Evolutionary conservation across 106 monocot species (phyloP), one percentile per base, ranked within the genome.

Genomic region (Acanthochlamys bracteata): DNA sequence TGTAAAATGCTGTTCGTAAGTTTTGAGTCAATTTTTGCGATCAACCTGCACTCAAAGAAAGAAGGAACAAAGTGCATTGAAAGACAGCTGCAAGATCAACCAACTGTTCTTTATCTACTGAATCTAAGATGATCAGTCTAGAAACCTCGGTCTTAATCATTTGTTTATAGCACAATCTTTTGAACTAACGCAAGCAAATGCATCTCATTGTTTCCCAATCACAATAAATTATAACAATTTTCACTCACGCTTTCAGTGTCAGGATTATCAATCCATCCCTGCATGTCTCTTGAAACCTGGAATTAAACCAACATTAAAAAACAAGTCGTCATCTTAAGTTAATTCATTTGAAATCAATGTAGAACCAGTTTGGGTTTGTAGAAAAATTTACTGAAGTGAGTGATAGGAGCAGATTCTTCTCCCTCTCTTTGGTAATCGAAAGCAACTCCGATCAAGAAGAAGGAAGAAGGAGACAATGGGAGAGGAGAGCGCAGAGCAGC

Each of bases 321-420:
- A 4, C 9, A 49, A 49, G 2, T 49, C 12, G 12, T 49, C 9
- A 49, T 9, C 12, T 10, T 14, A 49, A 14, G 17, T 14, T 49
- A 23, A n/a, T 10, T 59, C 26, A 25, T 33, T 1, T 16, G 16
- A 33, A 25, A 59, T 26, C 26, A 4, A 59, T n/a, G 26, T 16
- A 33, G 25, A 24, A 41, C n/a, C 61, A 61, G 39, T n/a, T 10
- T 11, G 21, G 40, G 40, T 40, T 19, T 10, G 33, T 20, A 41
- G 40, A 7, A 20, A 40, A n/a, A 20, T 40, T 16, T 39, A 61
- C 61, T 16, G 16, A 3, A 39, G 61, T 40, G n/a, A 61, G 61
- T 19, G 61, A 61, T 17, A 61, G 16, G 39, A 61, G 61, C 16
- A 61, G 61, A 15, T 61, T 39, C 61, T 20, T 61, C 61, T 61